A percentile compares a stretch with the other conserved stretches of the same genome.
Conservation (phyloP, 176 grass and related monocot species). For the Guadua angustifolia region DNA sequence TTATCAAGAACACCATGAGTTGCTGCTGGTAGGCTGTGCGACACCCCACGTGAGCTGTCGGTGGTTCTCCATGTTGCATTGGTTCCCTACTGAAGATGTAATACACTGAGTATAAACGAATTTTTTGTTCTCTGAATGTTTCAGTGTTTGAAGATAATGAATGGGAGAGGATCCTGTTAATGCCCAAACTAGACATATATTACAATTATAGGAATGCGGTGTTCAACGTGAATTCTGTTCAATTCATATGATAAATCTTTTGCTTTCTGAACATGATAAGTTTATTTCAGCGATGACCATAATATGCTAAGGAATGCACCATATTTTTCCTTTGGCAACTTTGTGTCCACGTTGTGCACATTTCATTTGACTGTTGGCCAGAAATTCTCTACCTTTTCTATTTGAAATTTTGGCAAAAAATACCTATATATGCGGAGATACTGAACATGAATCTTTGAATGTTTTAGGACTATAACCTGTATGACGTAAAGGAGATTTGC, state of each 20-base stretch:
- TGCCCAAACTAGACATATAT: not conserved
- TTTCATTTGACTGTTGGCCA: conserved; percentile 11
- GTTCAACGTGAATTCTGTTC: not conserved
- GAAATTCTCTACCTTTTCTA: not conserved
- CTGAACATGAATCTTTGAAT: conserved; percentile 16
- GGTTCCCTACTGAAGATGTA: conserved; percentile 49
- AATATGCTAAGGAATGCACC: conserved; percentile 44
- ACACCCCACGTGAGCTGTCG: conserved; percentile 10
- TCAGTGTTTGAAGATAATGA: conserved; percentile 34
- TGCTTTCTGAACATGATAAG: not conserved
- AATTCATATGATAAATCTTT: not conserved
- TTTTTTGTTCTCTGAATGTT: conserved; percentile 33
- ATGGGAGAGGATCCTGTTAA: conserved; percentile 6
- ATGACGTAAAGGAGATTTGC: conserved; percentile 15
- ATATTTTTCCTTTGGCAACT: conserved; percentile 17
- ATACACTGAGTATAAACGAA: conserved; percentile 55
- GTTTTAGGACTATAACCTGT: not conserved
- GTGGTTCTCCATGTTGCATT: conserved; percentile 37
- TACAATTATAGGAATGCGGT: conserved; percentile 5
- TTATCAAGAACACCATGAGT: conserved; percentile 42
- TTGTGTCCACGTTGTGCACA: not conserved
- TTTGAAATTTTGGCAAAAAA: not conserved
- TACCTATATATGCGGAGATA: not conserved
- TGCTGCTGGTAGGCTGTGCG: conserved; percentile 29
- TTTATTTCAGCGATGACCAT: not conserved